Conservation (phyloP, 2,329 filamentous ascomycete species). For the Chlorencoelia australis region DNA sequence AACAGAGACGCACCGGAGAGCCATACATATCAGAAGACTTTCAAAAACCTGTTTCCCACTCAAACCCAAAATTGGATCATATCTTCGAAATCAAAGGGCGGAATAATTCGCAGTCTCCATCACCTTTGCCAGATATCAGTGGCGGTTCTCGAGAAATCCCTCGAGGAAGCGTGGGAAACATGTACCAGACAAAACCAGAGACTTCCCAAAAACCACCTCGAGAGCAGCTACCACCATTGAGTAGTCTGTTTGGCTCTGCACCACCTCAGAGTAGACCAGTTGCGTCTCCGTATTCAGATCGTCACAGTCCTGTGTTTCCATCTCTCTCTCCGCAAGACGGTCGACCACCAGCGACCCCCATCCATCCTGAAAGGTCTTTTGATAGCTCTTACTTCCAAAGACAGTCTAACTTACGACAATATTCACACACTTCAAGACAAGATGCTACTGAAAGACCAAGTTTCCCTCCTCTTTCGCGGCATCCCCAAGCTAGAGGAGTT, state of each 20-base stretch:
- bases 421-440: slow-evolving; percentile 16
- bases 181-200: slow-evolving; percentile 18
- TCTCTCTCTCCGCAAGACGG: slow-evolving; percentile 19
- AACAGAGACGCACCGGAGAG: slow-evolving; percentile 7
- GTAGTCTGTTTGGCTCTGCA: slow-evolving; percentile 24
- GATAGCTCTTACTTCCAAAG: slow-evolving; percentile 22
- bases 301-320: slow-evolving; percentile 24
- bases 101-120: slow-evolving; percentile 13
- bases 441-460: slow-evolving; percentile 19
- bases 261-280: slow-evolving; percentile 14
- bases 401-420: slow-evolving; percentile 13
- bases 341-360: slow-evolving; percentile 18
- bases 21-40: slow-evolving; percentile 14
- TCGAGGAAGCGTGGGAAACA: slow-evolving; percentile 14
- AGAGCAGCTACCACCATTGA: slow-evolving; percentile 27
- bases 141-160: slow-evolving; percentile 10
- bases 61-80: slow-evolving; percentile 7
- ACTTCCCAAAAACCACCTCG: slow-evolving; percentile 13
- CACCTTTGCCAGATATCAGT: slow-evolving; percentile 16
- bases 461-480: slow-evolving; percentile 18
- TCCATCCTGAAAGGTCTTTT: slow-evolving; percentile 18
- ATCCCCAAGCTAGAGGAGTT: slow-evolving; percentile 1
- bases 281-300: slow-evolving; percentile 24
- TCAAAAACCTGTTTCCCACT: slow-evolving; percentile 4
- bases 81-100: slow-evolving; percentile 13